Conservation (phyloP, 352 stramenopile genomes). For the Phytophthora cryptogea region DNA sequence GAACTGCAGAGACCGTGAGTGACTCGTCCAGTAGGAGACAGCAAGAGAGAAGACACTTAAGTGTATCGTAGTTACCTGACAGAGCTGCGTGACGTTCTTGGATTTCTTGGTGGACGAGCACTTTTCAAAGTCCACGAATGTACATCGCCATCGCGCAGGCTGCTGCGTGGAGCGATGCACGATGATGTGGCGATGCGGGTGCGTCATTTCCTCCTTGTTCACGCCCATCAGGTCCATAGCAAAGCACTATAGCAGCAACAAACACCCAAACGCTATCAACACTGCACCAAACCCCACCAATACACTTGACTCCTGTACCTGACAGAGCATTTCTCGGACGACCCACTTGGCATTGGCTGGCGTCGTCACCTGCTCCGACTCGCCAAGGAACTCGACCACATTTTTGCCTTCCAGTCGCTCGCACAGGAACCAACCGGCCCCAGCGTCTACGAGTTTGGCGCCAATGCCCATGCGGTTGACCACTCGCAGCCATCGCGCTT, state of each 20-base stretch:
- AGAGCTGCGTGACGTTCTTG: slow-evolving; percentile 83
- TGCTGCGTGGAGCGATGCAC: slow-evolving; percentile 31
- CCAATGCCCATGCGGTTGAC: slow-evolving; percentile 72
- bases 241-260: slow-evolving; percentile 50
- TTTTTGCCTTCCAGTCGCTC: slow-evolving; percentile 62
- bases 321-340: slow-evolving; percentile 65
- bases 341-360: slow-evolving; percentile 49
- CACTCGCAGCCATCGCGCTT: slow-evolving; percentile 60
- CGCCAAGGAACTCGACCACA: slow-evolving; percentile 61
- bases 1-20: slow-evolving; percentile 40
- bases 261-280: not conserved
- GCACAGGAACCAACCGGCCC: slow-evolving; percentile 62
- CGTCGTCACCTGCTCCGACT: slow-evolving; percentile 29
- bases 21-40: not conserved
- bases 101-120: slow-evolving; percentile 65
- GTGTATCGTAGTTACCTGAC: slow-evolving; percentile 50
- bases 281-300: not conserved
- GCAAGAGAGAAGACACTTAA: not conserved
- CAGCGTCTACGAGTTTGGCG: slow-evolving; percentile 43
- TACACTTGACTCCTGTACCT: slow-evolving; percentile 34
- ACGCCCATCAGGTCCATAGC: slow-evolving; percentile 71
- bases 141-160: slow-evolving; percentile 43
- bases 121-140: slow-evolving; percentile 84
- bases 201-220: slow-evolving; percentile 87
- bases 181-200: slow-evolving; percentile 77